These are phyloP conservation scores for Citrus unshiu DNA, from an alignment of 345 rosid species.

Conservation along the genomic window DNA sequence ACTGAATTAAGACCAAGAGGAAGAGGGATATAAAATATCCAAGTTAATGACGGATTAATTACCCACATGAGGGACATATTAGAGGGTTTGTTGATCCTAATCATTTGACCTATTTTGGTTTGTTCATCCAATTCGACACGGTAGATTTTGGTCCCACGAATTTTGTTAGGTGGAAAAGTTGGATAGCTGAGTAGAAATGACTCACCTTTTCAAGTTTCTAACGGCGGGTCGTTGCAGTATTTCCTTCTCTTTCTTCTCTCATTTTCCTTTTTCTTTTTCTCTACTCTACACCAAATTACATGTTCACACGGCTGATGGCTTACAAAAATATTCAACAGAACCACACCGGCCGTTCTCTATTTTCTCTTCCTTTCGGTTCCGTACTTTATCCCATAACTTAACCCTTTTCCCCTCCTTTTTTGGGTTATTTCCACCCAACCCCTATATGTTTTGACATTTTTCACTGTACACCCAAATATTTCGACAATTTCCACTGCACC, in stretches of 20 bases:
- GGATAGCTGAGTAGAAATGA: neutral
- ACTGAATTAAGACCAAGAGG: too few species aligned
- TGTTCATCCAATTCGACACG: neutral
- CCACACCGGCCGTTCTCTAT: neutral
- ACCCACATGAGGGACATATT: too few species aligned
- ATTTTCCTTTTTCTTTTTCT: neutral
- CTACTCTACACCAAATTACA: neutral
- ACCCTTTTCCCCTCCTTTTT: neutral
- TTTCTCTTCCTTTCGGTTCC: neutral
- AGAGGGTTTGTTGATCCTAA: too few species aligned
- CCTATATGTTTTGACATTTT: too few species aligned
- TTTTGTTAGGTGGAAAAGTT: neutral
- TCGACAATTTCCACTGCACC: too few species aligned
- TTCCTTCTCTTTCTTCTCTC: neutral
- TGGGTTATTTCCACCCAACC: too few species aligned
- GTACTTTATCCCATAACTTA: neutral
- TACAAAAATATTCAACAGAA: neutral
- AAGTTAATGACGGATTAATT: too few species aligned
- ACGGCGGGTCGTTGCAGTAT: neutral
- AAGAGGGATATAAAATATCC: too few species aligned
- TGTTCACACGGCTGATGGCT: neutral
- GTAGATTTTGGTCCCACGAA: neutral
- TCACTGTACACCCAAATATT: rapidly evolving
- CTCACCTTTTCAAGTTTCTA: neutral
- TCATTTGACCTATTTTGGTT: neutral